Base-by-base conservation (phyloP, 495 filamentous ascomycete species). In the Xylaria cubensis region DNA sequence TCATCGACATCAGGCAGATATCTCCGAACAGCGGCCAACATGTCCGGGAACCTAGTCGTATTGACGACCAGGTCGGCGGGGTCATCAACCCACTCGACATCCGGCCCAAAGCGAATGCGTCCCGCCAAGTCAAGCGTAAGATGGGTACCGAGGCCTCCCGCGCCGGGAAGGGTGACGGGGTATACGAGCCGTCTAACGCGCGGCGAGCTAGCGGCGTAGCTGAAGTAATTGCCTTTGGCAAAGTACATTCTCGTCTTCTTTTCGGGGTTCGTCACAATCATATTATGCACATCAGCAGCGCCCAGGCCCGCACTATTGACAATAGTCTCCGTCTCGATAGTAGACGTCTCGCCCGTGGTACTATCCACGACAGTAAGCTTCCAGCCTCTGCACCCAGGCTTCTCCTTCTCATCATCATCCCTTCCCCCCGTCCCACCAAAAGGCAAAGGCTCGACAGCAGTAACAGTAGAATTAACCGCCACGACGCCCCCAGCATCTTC, bases 141-240 rank as follows among this genome's bases (percentile, higher is more conserved):
- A 82, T 99, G 96, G 1, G 96, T 98, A 53, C 96, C 96, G 10
- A 99, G 85, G 0, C 96, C 96, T 56, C 88, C 95, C 50, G 90
- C 87, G 15, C 95, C 94, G 0, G 93, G 92, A 10, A 91, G 80
- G 0, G 94, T 93, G 0, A 91, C 93, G 2, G 96, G 96, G 77
- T 99, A 99, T 26, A 99, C 82, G 3, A 98, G 88, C 0, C 92
- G 95, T 9, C 79, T 82, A 2, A 97, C 91, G 17, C 83, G 85
- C 6, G 94, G 95, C 0, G 73, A 75, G 4, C 90, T 87, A 0
- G 89, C 82, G 3, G 86, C 80, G 82, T 97, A 97, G 42, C 92
- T 93, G 83, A 95, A 98, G 83, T 99, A 99, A 13, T 93, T 94
- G 0, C 96, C 96, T 83, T 98, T 99, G 36, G 95, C 96, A 82